Conservation (phyloP, 1,284 basidiomycete genomes). For the Rhodotorula sp. region DNA sequence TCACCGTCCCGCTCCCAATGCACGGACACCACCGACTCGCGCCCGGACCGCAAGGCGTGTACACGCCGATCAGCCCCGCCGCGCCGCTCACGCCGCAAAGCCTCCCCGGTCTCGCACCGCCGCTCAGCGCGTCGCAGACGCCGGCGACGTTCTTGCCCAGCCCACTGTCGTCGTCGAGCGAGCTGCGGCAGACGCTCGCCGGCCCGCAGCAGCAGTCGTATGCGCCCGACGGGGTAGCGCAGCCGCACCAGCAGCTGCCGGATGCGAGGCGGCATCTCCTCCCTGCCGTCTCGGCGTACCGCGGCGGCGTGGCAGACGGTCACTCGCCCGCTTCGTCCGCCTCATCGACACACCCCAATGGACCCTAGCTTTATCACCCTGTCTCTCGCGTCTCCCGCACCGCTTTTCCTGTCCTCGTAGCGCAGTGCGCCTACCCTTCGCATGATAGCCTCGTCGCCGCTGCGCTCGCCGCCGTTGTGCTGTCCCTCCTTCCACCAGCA, state of each 20-base stretch:
- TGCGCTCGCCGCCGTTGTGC: too few species aligned
- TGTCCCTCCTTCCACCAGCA: too few species aligned
- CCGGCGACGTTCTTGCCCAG: too few species aligned
- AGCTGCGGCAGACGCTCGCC: not conserved
- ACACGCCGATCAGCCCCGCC: not conserved
- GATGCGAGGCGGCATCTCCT: not conserved
- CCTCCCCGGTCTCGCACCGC: not conserved
- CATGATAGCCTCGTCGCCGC: too few species aligned
- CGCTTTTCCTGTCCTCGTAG: too few species aligned
- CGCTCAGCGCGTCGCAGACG: too few species aligned
- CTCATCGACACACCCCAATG: not conserved
- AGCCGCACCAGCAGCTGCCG: not conserved
- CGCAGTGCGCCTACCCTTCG: too few species aligned
- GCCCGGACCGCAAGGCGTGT: not conserved
- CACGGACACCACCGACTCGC: not conserved
- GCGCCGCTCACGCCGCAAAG: not conserved
- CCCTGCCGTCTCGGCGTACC: conserved; percentile 1
- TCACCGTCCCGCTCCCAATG: too few species aligned
- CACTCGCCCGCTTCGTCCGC: not conserved
- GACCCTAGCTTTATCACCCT: too few species aligned
- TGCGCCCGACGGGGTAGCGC: not conserved
- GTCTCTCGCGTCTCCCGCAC: too few species aligned
- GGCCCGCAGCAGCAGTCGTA: not conserved
- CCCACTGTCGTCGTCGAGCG: too few species aligned
- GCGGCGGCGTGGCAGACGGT: too few species aligned